These are phyloP conservation scores for Pseudogymnoascus sp. DNA, from an alignment of 2,329 filamentous ascomycete species.

Conservation along the genomic window DNA sequence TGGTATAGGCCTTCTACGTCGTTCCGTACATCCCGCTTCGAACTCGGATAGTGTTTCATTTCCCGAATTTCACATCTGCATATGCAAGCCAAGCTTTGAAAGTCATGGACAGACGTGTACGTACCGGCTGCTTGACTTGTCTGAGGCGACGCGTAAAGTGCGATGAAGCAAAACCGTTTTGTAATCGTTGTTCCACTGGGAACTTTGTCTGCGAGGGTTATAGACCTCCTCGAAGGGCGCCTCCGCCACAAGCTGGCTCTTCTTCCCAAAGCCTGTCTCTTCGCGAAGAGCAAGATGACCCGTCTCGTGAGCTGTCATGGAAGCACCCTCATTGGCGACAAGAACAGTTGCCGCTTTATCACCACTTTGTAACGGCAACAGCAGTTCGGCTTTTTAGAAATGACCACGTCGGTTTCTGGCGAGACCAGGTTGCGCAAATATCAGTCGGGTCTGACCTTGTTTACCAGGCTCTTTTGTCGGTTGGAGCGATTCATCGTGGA, in stretches of 20 bases:
- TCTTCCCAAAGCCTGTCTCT: background rate
- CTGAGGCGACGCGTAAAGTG: constrained; percentile 19
- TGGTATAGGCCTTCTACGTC: background rate
- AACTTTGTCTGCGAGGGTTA: constrained; percentile 13
- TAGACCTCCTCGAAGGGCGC: background rate
- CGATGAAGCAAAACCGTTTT: constrained; percentile 18
- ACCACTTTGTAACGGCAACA: constrained; percentile 21
- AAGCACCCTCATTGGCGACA: constrained; percentile 14
- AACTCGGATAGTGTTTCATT: background rate
- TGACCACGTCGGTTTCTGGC: constrained; percentile 19
- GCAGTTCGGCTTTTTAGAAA: constrained; percentile 14
- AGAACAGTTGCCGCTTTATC: constrained; percentile 20
- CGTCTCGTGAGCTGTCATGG: background rate
- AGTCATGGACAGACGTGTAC: constrained; percentile 3
- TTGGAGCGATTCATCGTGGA: constrained; percentile 18
- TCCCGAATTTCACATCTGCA: background rate
- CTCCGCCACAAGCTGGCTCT: background rate
- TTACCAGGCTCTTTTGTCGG: constrained; percentile 18
- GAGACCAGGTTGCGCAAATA: constrained; percentile 20
- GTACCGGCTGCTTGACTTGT: constrained; percentile 21
- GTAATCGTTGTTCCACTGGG: constrained; percentile 15
- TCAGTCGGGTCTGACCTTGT: constrained; percentile 17
- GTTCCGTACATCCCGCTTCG: background rate
- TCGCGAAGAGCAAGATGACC: background rate
- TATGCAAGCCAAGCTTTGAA: background rate